A percentile compares a stretch with the other conserved stretches of the same genome.
These are phyloP conservation scores for Phytopythium oedochilum DNA, from an alignment of 352 stramenopile genomes.

Conservation along the genomic window DNA sequence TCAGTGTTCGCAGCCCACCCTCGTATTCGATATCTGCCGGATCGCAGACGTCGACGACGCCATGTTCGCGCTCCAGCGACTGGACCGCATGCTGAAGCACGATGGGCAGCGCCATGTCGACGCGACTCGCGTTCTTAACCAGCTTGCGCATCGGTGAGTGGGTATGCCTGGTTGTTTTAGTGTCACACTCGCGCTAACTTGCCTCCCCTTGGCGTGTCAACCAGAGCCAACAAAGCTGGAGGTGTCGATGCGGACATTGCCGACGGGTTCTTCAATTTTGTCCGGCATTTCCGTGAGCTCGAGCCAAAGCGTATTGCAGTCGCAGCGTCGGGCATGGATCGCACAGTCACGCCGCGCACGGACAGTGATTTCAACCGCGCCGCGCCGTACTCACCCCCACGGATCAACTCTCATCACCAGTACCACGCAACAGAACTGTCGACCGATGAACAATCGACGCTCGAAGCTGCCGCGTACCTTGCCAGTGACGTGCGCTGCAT, in stretches of 20 bases:
- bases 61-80: constrained; percentile 49
- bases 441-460: not conserved
- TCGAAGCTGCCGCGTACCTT: not conserved
- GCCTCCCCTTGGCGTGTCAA: not conserved
- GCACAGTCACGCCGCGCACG: not conserved
- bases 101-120: constrained; percentile 9
- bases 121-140: constrained; percentile 23
- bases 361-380: not conserved
- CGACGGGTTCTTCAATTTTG: constrained; percentile 61
- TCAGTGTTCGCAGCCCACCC: constrained; percentile 37
- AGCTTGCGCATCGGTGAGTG: constrained; percentile 16
- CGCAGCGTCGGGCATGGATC: not conserved
- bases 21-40: constrained; percentile 65
- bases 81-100: constrained; percentile 47
- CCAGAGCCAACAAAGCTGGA: not conserved
- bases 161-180: not conserved
- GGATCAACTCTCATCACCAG: not conserved
- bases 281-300: constrained; percentile 35
- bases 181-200: not conserved
- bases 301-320: not conserved
- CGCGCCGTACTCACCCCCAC: not conserved
- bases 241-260: constrained; percentile 18
- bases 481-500: not conserved
- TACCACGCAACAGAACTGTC: not conserved
- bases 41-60: constrained; percentile 62